Conservation (phyloP, 1,284 basidiomycete species). For the Athelia sp. region DNA sequence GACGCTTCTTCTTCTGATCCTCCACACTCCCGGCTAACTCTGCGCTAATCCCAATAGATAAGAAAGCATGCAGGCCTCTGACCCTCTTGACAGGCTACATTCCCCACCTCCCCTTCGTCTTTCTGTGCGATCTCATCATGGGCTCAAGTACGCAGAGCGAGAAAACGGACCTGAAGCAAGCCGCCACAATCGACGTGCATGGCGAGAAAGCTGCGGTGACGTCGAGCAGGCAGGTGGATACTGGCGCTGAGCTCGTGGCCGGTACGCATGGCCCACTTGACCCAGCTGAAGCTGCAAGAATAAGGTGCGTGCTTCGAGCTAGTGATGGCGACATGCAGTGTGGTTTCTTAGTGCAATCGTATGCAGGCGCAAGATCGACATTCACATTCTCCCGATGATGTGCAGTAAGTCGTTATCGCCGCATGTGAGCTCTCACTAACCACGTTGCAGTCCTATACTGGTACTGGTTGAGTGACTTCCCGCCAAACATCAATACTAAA, state of each 20-base stretch:
- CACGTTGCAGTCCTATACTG: constrained; percentile 48
- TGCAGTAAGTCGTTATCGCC: constrained; percentile 44
- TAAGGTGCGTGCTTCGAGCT: constrained; percentile 37
- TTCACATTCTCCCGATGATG: constrained; percentile 65
- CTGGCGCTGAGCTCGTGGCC: constrained; percentile 48
- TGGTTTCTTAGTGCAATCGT: not conserved
- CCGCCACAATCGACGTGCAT: not conserved
- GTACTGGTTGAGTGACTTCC: constrained; percentile 24
- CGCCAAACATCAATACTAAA: constrained; percentile 14
- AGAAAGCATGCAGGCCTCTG: too few relatives aligned
- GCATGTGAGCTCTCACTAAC: constrained; percentile 1
- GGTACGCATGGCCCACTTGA: constrained; percentile 40
- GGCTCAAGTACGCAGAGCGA: not conserved
- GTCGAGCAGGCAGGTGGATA: constrained; percentile 42
- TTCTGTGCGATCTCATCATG: too few relatives aligned
- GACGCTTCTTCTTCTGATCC: too few relatives aligned
- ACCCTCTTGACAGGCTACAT: too few relatives aligned
- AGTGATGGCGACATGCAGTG: not conserved
- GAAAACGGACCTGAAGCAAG: not conserved
- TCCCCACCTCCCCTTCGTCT: too few relatives aligned
- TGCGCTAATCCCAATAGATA: too few relatives aligned
- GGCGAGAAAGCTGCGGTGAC: constrained; percentile 4
- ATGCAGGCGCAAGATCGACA: constrained; percentile 59
- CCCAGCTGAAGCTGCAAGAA: constrained; percentile 43
- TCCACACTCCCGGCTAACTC: too few relatives aligned